Base-by-base conservation (phyloP, 345 rosid genomes). In the Corchorus capsularis region DNA sequence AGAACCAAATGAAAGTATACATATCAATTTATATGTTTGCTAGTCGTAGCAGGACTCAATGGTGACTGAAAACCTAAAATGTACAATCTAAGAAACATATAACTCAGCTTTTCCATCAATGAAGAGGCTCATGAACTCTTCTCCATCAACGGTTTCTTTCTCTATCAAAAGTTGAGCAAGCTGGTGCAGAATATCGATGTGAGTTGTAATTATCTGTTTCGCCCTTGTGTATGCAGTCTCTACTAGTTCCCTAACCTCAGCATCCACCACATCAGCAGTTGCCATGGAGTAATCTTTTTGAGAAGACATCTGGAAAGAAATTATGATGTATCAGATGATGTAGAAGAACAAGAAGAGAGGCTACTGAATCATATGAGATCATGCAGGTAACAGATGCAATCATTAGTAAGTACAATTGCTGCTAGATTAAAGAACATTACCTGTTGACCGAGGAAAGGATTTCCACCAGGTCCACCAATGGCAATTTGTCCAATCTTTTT, bases 271-370 rank as follows among this genome's bases (percentile, higher is more conserved):
- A 78, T 94, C 98, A 0, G 98, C 96, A 4, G 98, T 94, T 22
- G 96, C 98, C 98, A 94, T 94, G 10, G 98, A 94, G 85, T 94
- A 94, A 76, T 94, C 98, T 79, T 94, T 94, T 87, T 94, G 98
- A 15, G 93, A 85, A 34, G 97, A 91, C 98, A 92, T 92, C 98
- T 94, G 82, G 78, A 75, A 65, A 43, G 2, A 14, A 76, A 65
- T 77, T 39, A 53, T 2, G 10, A 15, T 19, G 12, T 20, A 46
- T 56, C 53, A 35, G 62, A 59, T 74, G 3, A 13, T 41, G 46
- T 12, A 19, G 6, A 39, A 16, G 54, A 50, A 20, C 6, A 61
- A 14, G 20, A 70, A 35, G 0, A 19, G 13, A 17, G 15, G 41
- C 15, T 34, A 20, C 55, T 8, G 16, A 4, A 76, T 37, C 32